Evolutionary conservation across 192 early-diverging fungal species (phyloP), one percentile per base, ranked within the genome.

Genomic region (Backusella morwellensis): DNA sequence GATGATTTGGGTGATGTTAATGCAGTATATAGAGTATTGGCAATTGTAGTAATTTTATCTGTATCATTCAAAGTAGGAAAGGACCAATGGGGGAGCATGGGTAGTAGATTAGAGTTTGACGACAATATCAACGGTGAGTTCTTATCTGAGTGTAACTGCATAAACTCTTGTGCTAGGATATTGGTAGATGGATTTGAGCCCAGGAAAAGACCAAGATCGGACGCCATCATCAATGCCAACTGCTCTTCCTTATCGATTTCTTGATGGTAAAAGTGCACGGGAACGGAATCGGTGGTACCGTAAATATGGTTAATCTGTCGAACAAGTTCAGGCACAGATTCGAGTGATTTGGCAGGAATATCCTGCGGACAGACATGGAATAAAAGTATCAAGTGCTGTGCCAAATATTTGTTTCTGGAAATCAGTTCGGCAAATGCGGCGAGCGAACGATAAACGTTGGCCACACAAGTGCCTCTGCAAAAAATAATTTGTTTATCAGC

Each of bases 231-330:
- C 12, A 63, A 1, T 29, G 56, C 23, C 11, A 63, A 29, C 12
- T 63, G 56, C 56, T 63, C 56, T 63, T 63, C 56, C 12, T 63
- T 63, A 63, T 63, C 56, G 29, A 63, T 63, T 23, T 63, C 56
- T 63, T 63, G 56, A 63, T 63, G 26, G 21, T 63, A 63, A 63
- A 63, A 63, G 23, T 63, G 56, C 21, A 63, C 56, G 29, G 56
- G 56, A 29, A 63, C 56, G 26, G 56, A 63, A 63, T 63, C 56
- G 12, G 3, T 23, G 12, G 56, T 63, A 63, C 56, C 56, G n/a
- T 29, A 63, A 14, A 63, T 23, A 14, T 63, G 56, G 56, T 63
- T 63, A 63, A 63, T 63, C 23, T 63, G 56, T 63, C 56, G 56
- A 26, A 29, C 56, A 26, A 63, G 56, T 9, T 63, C 56, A 63